Conservation (phyloP, 139 green algal genomes). For the Limnomonas spitsbergensis region DNA sequence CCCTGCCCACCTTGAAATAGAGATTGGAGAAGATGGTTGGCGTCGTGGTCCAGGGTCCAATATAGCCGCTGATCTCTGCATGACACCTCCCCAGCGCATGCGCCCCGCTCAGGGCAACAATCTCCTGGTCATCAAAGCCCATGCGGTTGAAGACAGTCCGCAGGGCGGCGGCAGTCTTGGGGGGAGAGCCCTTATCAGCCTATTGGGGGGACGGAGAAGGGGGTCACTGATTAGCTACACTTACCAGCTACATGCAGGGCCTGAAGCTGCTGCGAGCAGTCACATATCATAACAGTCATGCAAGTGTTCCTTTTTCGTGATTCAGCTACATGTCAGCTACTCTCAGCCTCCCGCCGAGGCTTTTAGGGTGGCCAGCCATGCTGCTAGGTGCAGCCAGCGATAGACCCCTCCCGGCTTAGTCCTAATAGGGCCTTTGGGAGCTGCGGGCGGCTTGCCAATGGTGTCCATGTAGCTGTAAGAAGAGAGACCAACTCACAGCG, state of each 20-base stretch:
- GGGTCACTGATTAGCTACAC: too few species aligned
- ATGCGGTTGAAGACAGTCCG: constrained; percentile 11
- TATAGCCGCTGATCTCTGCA: constrained; percentile 1
- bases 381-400: too few species aligned
- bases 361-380: too few species aligned
- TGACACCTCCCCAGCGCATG: constrained; percentile 12
- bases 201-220: neutral
- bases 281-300: neutral
- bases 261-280: neutral
- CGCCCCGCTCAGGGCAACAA: constrained; percentile 8
- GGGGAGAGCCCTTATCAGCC: constrained; percentile 11
- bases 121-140: constrained; percentile 18
- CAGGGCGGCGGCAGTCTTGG: constrained; percentile 12
- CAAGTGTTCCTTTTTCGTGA: neutral
- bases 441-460: too few species aligned
- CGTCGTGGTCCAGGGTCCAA: constrained; percentile 5
- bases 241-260: too few species aligned
- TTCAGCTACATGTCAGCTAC: too few species aligned
- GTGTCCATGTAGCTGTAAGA: too few species aligned
- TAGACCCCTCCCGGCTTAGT: too few species aligned
- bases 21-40: constrained; percentile 14
- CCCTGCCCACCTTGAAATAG: constrained; percentile 17
- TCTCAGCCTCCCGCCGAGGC: too few species aligned
- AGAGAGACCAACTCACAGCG: too few species aligned
- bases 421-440: too few species aligned